Base-by-base conservation (phyloP, 192 early-diverging fungal genomes). In the Coemansia pectinata region DNA sequence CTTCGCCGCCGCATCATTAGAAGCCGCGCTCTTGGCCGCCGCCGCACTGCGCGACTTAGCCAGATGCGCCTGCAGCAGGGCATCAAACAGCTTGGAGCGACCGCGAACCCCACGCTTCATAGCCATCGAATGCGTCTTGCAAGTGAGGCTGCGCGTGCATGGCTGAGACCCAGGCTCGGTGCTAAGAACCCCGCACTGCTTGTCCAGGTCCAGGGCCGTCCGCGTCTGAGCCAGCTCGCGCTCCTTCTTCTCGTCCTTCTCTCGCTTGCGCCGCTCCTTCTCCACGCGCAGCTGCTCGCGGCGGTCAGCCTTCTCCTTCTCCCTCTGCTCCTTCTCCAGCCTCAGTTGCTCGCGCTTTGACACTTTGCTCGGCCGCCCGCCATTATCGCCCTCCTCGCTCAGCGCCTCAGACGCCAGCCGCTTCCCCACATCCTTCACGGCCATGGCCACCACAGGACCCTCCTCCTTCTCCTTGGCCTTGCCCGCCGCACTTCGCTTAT, bases 61-160 rank as follows among this genome's bases (percentile, higher is more conserved):
- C 85, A 94, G 87, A 74, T 92, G 90, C 53, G 89, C 86, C 57
- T 88, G 77, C 60, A 95, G 76, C 21, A 96, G 72, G 5, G 86
- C 84, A 67, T 98, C 94, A 73, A 94, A 98, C 19, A 88, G 85
- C 73, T 90, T 85, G 33, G 95, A 93, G 52, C 96, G 87, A 15
- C 95, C 96, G 47, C 78, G 77, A 10, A 98, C 96, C 2, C 85
- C 86, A 36, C 95, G 86, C 74, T 98, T 98, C 42, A 87, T 85
- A 1, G 89, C 90, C 86, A 98, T 94, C 33, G 92, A 90, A 65
- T 98, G 96, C 5, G 93, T 95, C 73, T 98, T 98, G 85, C 96
- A 98, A 31, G 95, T 98, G 14, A 98, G 87, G 47, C 94, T 94
- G 45, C 96, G 91, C 50, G 89, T 84, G 77, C 96, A 98, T 0